These are phyloP conservation scores for Incumbomyces lentus DNA, from an alignment of 2,329 filamentous ascomycete genomes.

Conservation along the genomic window DNA sequence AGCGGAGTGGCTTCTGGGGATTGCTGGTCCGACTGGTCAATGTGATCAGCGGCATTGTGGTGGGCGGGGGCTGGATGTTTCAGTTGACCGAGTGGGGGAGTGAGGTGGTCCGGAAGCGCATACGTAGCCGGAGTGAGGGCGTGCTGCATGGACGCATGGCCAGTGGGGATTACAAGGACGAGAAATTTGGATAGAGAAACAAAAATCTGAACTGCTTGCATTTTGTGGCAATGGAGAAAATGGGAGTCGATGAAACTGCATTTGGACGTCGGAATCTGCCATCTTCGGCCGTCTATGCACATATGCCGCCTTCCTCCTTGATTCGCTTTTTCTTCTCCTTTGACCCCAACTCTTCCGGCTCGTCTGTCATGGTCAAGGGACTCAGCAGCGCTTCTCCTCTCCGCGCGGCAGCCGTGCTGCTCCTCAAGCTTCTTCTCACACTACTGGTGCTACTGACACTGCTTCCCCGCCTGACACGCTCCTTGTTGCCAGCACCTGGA, in stretches of 20 bases:
- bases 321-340: constrained; percentile 6
- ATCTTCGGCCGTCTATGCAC: too few relatives aligned
- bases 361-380: constrained; percentile 6
- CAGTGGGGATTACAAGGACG: constrained; percentile 22
- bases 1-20: constrained; percentile 61
- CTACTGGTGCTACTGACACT: constrained; percentile 15
- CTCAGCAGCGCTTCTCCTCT: constrained; percentile 5
- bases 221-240: too few relatives aligned
- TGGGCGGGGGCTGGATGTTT: constrained; percentile 88
- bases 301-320: background rate
- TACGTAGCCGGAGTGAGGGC: constrained; percentile 29
- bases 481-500: constrained; percentile 1
- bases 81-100: constrained; percentile 67
- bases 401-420: background rate
- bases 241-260: too few relatives aligned
- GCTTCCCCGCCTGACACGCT: constrained; percentile 18
- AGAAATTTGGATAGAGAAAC: constrained; percentile 1
- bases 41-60: constrained; percentile 78
- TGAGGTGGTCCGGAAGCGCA: constrained; percentile 38
- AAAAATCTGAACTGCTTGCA: background rate
- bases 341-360: background rate
- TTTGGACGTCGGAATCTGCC: too few relatives aligned
- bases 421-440: constrained; percentile 3
- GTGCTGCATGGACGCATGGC: constrained; percentile 37
- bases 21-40: constrained; percentile 80